Base-by-base conservation (phyloP, 129 eudicot species). In the Artemisia annua region DNA sequence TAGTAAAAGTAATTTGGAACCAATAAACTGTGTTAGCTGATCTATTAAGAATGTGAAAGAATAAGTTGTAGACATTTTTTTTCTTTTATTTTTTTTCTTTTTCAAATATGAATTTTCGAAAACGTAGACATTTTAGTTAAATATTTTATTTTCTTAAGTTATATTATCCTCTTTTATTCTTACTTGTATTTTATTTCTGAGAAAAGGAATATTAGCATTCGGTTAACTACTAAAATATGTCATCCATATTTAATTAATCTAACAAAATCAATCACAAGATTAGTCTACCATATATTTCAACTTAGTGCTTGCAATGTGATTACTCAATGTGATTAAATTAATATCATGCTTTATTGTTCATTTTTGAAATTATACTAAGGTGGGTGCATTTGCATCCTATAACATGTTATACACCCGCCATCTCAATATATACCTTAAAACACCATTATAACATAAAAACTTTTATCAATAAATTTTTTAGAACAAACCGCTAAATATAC, bases 271-370 rank as follows among this genome's bases (percentile, higher is more conserved):
- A 64, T 63, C 75, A 53, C 63, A 39, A 39, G 63, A 78, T 63
- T 78, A 51, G 24, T 51, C 65, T 18, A 71, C 53, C 26, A 39
- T 11, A 24, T 43, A 61, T 26, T 39, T 54, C 48, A 18, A 22
- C 22, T 63, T 78, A 78, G 81, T 78, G 81, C 81, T 78, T 54
- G 60, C 51, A 63, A 63, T 62, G 71, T 70, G 81, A 50, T 77
- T 70, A 11, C 49, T 69, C 54, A 30, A 59, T 76, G 22, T 44
- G 52, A 51, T 32, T 70, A 69, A 32, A 49, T 35, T 50, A 61
- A 60, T 15, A 19, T 11, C 4, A 48, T 10, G 11, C 46, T 11
- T 7, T 54, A 0, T 62, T 70, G 71, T 62, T 66, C 32, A 20
- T 35, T 32, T 58, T 20, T 59, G 20, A 26, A 53, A 20, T 57